A percentile compares a stretch with the other conserved stretches of the same genome.
These are phyloP conservation scores for Hysterangium stoloniferum DNA, from an alignment of 768 basidiomycete species.

Conservation along the genomic window DNA sequence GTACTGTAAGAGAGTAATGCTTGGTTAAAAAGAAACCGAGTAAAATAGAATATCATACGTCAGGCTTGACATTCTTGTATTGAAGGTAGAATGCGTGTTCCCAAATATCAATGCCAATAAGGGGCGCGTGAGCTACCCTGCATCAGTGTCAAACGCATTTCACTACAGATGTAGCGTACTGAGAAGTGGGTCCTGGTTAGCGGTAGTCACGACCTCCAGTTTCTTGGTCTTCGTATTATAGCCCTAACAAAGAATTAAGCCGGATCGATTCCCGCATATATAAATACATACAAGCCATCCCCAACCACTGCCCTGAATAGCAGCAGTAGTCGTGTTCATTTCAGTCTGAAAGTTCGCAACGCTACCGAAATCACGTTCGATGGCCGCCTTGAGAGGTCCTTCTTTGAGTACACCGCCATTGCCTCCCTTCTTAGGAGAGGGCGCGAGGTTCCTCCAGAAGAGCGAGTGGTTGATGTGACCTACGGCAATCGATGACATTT, in stretches of 20 bases:
- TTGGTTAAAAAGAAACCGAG: background rate
- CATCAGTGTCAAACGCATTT: background rate
- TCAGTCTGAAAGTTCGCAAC: conserved; percentile 68
- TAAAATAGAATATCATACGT: conserved; percentile 44
- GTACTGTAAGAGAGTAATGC: conserved; percentile 36
- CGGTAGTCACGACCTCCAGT: conserved; percentile 84
- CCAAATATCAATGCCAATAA: conserved; percentile 94
- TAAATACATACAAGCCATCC: conserved; percentile 75
- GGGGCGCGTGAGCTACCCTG: conserved; percentile 44
- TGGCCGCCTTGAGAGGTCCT: conserved; percentile 61
- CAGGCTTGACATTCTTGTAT: conserved; percentile 90
- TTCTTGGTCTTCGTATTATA: conserved; percentile 54
- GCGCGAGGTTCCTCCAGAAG: conserved; percentile 93
- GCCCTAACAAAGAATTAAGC: conserved; percentile 39
- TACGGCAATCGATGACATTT: background rate
- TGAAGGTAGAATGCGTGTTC: conserved; percentile 96
- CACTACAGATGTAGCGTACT: conserved; percentile 18
- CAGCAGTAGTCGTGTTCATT: conserved; percentile 79
- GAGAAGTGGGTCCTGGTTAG: conserved; percentile 93
- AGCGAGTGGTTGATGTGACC: conserved; percentile 92
- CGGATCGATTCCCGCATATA: conserved; percentile 3
- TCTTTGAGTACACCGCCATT: conserved; percentile 50
- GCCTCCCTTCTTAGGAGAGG: conserved; percentile 46
- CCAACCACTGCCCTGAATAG: conserved; percentile 92
- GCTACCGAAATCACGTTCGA: conserved; percentile 56